Conservation (phyloP, 345 rosid genomes). For the Carallia pectinifolia region DNA sequence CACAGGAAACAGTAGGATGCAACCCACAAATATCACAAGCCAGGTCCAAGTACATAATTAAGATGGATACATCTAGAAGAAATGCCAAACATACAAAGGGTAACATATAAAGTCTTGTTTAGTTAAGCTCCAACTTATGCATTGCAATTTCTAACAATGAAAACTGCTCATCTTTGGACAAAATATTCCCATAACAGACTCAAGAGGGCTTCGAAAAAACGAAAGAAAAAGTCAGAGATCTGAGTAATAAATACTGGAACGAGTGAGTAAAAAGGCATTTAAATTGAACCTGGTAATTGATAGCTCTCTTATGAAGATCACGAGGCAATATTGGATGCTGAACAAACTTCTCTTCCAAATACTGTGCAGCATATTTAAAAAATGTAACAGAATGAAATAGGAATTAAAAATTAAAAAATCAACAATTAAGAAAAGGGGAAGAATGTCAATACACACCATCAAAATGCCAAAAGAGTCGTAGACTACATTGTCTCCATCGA, state of each 20-base stretch:
- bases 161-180: no score
- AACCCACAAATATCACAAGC: no score
- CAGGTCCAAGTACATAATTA: no score
- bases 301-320: constrained; percentile 56
- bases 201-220: no score
- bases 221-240: background rate
- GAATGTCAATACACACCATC: constrained; percentile 26
- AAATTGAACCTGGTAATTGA: constrained; percentile 61
- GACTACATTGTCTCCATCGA: constrained; percentile 64
- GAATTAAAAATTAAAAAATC: background rate
- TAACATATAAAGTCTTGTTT: no score
- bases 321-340: constrained; percentile 61
- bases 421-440: background rate
- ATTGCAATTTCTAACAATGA: no score
- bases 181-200: no score
- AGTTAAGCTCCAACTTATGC: no score
- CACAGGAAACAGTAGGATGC: no score
- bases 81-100: no score
- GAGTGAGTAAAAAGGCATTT: background rate
- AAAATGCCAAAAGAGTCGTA: constrained; percentile 80
- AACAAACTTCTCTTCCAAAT: constrained; percentile 84
- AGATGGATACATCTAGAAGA: no score
- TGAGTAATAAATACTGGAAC: background rate
- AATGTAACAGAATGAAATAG: background rate
- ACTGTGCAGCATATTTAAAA: constrained; percentile 33